phyloP scores from a whole-genome alignment of 768 basidiomycete species.

The Hygrophorus pudorinus region DNA sequence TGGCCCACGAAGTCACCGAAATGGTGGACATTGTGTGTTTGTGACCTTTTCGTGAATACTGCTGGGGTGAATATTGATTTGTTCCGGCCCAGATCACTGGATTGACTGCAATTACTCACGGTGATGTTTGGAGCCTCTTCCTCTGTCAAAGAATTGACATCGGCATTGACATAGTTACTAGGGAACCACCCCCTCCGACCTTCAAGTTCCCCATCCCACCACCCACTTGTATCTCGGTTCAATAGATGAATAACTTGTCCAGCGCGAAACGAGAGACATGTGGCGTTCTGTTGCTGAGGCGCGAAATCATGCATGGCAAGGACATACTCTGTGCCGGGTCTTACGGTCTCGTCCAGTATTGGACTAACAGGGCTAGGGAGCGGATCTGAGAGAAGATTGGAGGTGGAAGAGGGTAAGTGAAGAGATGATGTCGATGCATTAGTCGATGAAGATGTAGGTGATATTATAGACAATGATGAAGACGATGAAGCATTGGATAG shows the following conservation, averaged over 20 bases:
- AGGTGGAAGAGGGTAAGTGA: slow-evolving; percentile 24
- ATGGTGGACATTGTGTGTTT: slow-evolving; percentile 39
- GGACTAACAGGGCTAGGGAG: slow-evolving; percentile 31
- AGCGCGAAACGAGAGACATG: slow-evolving; percentile 80
- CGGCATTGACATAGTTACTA: slow-evolving; percentile 83
- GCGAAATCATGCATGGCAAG: slow-evolving; percentile 88
- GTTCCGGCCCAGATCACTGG: background rate
- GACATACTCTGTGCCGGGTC: slow-evolving; percentile 58
- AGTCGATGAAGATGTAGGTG: slow-evolving; percentile 45
- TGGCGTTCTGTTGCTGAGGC: slow-evolving; percentile 60
- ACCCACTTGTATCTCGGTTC: slow-evolving; percentile 79
- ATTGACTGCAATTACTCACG: slow-evolving; percentile 26
- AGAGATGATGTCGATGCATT: slow-evolving; percentile 45
- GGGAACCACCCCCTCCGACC: slow-evolving; percentile 95
- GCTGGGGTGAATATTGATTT: slow-evolving; percentile 7
- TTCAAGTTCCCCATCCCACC: slow-evolving; percentile 98
- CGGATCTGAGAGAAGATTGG: slow-evolving; percentile 19
- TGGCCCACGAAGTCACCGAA: slow-evolving; percentile 47
- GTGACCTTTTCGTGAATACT: slow-evolving; percentile 33
- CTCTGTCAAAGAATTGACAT: slow-evolving; percentile 42
- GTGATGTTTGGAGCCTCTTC: slow-evolving; percentile 41
- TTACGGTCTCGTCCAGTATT: slow-evolving; percentile 39
- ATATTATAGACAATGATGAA: slow-evolving; percentile 46
- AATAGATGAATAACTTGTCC: slow-evolving; percentile 90
- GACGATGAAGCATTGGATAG: slow-evolving; percentile 46